Conservation (phyloP, 1,284 basidiomycete species). For the Ustilago trichophora region DNA sequence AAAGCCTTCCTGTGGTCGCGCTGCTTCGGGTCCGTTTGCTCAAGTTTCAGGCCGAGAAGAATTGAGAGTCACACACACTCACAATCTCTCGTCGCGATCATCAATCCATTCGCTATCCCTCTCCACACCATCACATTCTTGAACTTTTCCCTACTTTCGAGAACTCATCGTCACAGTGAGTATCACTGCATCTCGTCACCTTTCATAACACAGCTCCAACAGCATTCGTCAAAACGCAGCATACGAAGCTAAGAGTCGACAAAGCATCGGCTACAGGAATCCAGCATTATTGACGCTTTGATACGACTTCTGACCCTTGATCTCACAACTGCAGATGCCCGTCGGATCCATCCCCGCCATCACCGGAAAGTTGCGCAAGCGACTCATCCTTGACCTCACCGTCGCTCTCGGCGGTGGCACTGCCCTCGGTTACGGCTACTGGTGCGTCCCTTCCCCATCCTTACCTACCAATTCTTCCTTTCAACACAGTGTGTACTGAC, state of each 20-base stretch:
- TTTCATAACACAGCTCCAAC: not conserved
- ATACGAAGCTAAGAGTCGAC: not conserved
- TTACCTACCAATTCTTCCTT: not conserved
- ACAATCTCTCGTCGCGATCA: constrained; percentile 18
- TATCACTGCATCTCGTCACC: constrained; percentile 1
- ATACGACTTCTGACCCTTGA: not conserved
- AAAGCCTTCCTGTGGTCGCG: not conserved
- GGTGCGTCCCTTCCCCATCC: constrained; percentile 31
- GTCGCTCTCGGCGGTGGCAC: constrained; percentile 61
- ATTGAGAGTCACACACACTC: no score
- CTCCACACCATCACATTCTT: constrained; percentile 19
- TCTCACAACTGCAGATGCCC: constrained; percentile 36
- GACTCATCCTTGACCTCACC: constrained; percentile 61
- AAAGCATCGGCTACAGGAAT: no score
- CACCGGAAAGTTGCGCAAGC: constrained; percentile 65
- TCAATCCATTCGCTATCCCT: not conserved
- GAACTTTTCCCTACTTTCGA: constrained; percentile 4
- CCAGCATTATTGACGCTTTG: constrained; percentile 17
- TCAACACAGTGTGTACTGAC: constrained; percentile 1
- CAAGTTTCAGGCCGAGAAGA: constrained; percentile 6
- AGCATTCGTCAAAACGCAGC: not conserved
- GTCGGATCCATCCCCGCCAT: constrained; percentile 59
- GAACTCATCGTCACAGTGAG: constrained; percentile 24
- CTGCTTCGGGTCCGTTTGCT: constrained; percentile 7
- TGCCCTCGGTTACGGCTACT: constrained; percentile 61